These are phyloP conservation scores for Spencermartinsiella ligniputridi DNA, from an alignment of 1,139 yeast species.

Conservation along the genomic window DNA sequence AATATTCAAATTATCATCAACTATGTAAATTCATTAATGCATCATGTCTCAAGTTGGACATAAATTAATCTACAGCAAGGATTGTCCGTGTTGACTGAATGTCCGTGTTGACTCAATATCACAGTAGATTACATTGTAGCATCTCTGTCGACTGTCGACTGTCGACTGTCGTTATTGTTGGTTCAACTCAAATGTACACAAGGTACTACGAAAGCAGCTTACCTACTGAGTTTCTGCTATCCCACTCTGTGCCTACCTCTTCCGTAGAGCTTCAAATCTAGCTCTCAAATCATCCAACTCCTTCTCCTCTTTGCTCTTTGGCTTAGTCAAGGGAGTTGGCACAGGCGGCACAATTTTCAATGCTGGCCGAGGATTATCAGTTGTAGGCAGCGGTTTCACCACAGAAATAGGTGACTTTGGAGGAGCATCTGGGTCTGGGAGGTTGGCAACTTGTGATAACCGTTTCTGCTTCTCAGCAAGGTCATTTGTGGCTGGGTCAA, in stretches of 20 bases:
- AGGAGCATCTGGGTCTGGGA: slow-evolving; percentile 24
- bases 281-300: slow-evolving; percentile 50
- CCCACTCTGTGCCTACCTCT: slow-evolving; percentile 22
- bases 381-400: slow-evolving; percentile 43
- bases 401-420: slow-evolving; percentile 43
- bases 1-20: too few relatives aligned
- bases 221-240: too few relatives aligned
- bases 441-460: slow-evolving; percentile 21
- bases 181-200: too few relatives aligned
- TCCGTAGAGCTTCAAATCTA: slow-evolving; percentile 50
- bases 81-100: too few relatives aligned
- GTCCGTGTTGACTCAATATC: too few relatives aligned
- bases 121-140: too few relatives aligned
- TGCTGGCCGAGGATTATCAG: slow-evolving; percentile 43
- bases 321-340: slow-evolving; percentile 9
- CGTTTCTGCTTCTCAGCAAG: slow-evolving; percentile 17
- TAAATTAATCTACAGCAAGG: too few relatives aligned
- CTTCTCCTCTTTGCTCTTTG: slow-evolving; percentile 30
- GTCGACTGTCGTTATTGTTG: too few relatives aligned
- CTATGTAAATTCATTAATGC: too few relatives aligned
- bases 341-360: slow-evolving; percentile 20
- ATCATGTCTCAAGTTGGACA: not conserved
- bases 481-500: slow-evolving; percentile 12
- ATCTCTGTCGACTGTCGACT: too few relatives aligned
- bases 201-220: too few relatives aligned